Percentiles rank a stretch among this genome's conserved stretches.
Conservation (phyloP, 805 yeast species). For the Kluyveromyces siamensis region DNA sequence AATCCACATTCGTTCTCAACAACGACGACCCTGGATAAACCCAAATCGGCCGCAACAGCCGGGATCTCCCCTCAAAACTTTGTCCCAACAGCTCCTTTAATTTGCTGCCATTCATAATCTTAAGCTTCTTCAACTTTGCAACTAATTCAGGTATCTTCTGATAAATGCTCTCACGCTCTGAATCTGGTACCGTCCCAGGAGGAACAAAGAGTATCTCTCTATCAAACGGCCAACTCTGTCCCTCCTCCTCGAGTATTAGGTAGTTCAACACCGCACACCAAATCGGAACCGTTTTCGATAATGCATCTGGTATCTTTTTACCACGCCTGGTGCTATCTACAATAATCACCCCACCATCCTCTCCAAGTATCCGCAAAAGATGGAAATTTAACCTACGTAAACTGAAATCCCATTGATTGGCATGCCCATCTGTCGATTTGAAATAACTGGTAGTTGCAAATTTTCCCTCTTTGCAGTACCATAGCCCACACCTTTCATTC, state of each 20-base stretch:
- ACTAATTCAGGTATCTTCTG: slow-evolving; percentile 42
- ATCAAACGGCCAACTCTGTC: slow-evolving; percentile 2
- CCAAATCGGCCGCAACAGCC: slow-evolving; percentile 61
- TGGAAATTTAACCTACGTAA: slow-evolving; percentile 68
- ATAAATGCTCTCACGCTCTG: slow-evolving; percentile 47
- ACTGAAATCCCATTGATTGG: slow-evolving; percentile 71
- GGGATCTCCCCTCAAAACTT: slow-evolving; percentile 20
- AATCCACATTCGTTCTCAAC: slow-evolving; percentile 15
- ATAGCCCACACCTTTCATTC: slow-evolving; percentile 78
- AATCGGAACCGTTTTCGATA: slow-evolving; percentile 80
- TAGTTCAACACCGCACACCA: slow-evolving; percentile 79
- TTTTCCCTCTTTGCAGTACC: slow-evolving; percentile 56
- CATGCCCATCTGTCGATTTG: slow-evolving; percentile 90
- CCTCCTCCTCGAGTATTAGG: slow-evolving; percentile 35
- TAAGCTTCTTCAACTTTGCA: slow-evolving; percentile 32
- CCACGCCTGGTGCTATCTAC: slow-evolving; percentile 86
- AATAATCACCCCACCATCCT: slow-evolving; percentile 42
- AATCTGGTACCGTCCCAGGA: slow-evolving; percentile 41
- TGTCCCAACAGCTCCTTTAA: slow-evolving; percentile 24
- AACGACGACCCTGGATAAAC: slow-evolving; percentile 43
- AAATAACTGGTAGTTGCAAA: slow-evolving; percentile 52
- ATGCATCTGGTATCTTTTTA: slow-evolving; percentile 75
- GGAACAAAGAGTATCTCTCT: slow-evolving; percentile 40
- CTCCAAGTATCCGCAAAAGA: slow-evolving; percentile 40
- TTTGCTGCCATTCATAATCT: slow-evolving; percentile 30